phyloP scores from a whole-genome alignment of 495 filamentous ascomycete species.

The Penicillium soppii region DNA sequence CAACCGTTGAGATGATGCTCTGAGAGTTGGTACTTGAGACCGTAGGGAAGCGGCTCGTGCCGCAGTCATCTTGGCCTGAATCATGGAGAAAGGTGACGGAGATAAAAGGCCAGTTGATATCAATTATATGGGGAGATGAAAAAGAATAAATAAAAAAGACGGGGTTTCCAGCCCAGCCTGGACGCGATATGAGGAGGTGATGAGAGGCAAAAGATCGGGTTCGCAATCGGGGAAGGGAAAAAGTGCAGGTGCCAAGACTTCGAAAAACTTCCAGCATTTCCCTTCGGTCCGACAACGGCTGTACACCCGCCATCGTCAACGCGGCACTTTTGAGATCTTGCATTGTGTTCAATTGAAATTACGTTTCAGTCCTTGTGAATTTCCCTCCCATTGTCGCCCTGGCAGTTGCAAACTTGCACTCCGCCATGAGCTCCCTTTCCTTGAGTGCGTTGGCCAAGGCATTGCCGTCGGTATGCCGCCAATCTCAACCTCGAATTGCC shows the following conservation, averaged over 20 bases:
- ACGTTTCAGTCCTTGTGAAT: not conserved
- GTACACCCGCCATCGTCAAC: conserved; percentile 9
- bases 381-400: not conserved
- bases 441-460: conserved; percentile 33
- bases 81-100: conserved; percentile 30
- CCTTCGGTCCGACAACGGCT: conserved; percentile 35
- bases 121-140: conserved; percentile 4
- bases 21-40: conserved; percentile 33
- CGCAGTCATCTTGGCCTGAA: conserved; percentile 42
- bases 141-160: conserved; percentile 8
- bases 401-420: conserved; percentile 6
- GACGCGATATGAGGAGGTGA: conserved; percentile 27
- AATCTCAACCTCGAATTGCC: conserved; percentile 22
- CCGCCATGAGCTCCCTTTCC: conserved; percentile 40
- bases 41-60: conserved; percentile 43
- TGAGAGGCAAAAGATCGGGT: conserved; percentile 24
- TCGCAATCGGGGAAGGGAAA: conserved; percentile 39
- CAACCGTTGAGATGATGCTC: conserved; percentile 60
- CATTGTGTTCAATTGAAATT: not conserved
- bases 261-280: conserved; percentile 47
- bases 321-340: conserved; percentile 1
- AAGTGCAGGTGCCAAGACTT: conserved; percentile 47
- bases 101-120: not conserved
- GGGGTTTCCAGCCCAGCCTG: conserved; percentile 26
- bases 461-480: conserved; percentile 35